Evolutionary conservation across 768 basidiomycete species (phyloP).

Genomic region (Nidularia pulvinata): DNA sequence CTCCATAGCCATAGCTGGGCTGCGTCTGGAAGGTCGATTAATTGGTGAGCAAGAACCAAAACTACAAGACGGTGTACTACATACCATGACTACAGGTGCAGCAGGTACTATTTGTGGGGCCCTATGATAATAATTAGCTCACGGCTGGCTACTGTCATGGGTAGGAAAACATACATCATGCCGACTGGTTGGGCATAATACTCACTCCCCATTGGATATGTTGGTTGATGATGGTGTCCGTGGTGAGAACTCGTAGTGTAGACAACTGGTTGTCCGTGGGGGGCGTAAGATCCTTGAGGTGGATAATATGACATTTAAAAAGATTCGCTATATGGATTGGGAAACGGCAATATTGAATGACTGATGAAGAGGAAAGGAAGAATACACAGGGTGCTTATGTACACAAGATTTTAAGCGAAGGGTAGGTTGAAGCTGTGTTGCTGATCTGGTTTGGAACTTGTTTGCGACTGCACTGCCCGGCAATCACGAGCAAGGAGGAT

Average conservation of each 20-base stretch:
- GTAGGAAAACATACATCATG: constrained; percentile 26
- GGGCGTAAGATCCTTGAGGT: constrained; percentile 26
- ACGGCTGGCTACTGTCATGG: constrained; percentile 15
- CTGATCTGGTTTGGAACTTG: too few species aligned
- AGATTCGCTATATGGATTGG: background rate
- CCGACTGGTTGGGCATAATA: constrained; percentile 21
- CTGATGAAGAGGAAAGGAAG: too few species aligned
- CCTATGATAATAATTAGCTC: constrained; percentile 17
- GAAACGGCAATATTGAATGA: background rate
- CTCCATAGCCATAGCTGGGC: constrained; percentile 18
- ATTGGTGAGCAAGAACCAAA: background rate
- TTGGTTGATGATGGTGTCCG: constrained; percentile 11
- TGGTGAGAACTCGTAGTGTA: constrained; percentile 23
- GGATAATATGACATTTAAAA: constrained; percentile 27
- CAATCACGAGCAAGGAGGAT: too few species aligned
- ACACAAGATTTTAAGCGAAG: too few species aligned
- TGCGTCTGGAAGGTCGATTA: constrained; percentile 12
- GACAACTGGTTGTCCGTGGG: constrained; percentile 23
- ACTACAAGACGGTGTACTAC: background rate
- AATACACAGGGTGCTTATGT: too few species aligned
- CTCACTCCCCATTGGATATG: constrained; percentile 11
- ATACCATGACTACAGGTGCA: constrained; percentile 24
- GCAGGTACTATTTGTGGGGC: constrained; percentile 14
- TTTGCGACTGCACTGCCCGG: too few species aligned
- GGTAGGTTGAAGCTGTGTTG: too few species aligned